phyloP scores from a whole-genome alignment of 1,139 yeast species.

The Taphrina populina region DNA sequence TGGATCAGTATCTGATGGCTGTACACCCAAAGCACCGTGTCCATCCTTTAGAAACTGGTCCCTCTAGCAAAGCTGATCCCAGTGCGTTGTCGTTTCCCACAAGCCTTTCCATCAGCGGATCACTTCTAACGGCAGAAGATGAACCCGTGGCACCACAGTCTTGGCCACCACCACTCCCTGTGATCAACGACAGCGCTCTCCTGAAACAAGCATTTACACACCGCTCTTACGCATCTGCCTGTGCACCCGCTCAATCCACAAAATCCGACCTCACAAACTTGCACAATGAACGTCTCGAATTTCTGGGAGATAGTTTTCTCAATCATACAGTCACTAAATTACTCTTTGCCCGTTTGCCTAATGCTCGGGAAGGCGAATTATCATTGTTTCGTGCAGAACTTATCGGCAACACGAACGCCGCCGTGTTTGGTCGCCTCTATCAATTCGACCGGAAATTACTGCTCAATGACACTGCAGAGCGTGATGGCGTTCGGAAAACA shows the following conservation, averaged over 20 bases:
- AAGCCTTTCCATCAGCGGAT: not conserved
- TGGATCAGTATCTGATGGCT: constrained; percentile 33
- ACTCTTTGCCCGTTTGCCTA: constrained; percentile 64
- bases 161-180: constrained; percentile 67
- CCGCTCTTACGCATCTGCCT: constrained; percentile 56
- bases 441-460: constrained; percentile 64
- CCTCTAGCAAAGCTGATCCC: constrained; percentile 3
- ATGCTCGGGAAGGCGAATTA: constrained; percentile 76
- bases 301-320: constrained; percentile 85
- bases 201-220: constrained; percentile 77
- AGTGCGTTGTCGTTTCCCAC: not conserved
- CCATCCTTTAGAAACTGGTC: constrained; percentile 25
- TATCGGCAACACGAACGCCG: constrained; percentile 71
- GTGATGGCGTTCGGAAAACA: constrained; percentile 37
- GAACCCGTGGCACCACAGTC: not conserved
- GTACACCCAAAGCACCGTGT: not conserved
- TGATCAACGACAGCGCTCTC: constrained; percentile 59
- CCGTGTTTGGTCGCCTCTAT: constrained; percentile 69
- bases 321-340: constrained; percentile 70
- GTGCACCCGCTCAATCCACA: constrained; percentile 25
- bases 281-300: constrained; percentile 89
- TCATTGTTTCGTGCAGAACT: constrained; percentile 68
- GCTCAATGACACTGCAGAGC: constrained; percentile 49
- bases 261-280: constrained; percentile 23
- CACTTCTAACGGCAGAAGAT: not conserved